These are phyloP conservation scores for Thelonectria rubi DNA, from an alignment of 2,329 filamentous ascomycete genomes.

Conservation along the genomic window DNA sequence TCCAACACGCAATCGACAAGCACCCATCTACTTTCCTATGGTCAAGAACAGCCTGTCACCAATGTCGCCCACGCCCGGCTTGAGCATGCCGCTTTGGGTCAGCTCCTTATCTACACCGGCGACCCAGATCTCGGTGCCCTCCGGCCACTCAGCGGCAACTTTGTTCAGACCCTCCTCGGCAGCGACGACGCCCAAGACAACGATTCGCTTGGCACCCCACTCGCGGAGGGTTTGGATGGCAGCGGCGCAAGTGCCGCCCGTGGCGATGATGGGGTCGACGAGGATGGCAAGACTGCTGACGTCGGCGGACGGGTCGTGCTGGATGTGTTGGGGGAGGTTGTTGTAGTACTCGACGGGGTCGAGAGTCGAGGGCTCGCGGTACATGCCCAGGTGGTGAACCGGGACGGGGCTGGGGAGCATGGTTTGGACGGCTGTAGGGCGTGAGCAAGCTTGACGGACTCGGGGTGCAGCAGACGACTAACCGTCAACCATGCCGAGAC, in stretches of 20 bases:
- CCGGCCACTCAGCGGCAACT: constrained; percentile 81
- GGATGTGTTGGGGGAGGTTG: constrained; percentile 82
- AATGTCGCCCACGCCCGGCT: constrained; percentile 88
- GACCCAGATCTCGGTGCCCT: constrained; percentile 81
- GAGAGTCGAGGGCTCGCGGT: constrained; percentile 87
- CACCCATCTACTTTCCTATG: constrained; percentile 75
- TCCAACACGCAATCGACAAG: constrained; percentile 6
- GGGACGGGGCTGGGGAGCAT: constrained; percentile 83
- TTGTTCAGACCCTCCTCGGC: constrained; percentile 74
- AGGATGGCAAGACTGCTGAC: constrained; percentile 75
- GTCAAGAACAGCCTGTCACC: constrained; percentile 91
- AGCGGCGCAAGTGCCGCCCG: constrained; percentile 86
- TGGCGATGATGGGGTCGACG: constrained; percentile 92
- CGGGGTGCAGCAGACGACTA: constrained; percentile 29
- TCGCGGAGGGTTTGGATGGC: constrained; percentile 89
- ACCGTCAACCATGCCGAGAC: constrained; percentile 91
- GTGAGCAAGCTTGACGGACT: constrained; percentile 17
- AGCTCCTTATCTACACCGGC: constrained; percentile 80
- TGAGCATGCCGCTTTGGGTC: constrained; percentile 86
- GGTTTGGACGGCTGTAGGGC: constrained; percentile 72
- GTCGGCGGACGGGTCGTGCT: constrained; percentile 47
- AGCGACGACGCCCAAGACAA: constrained; percentile 80
- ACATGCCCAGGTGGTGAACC: constrained; percentile 93
- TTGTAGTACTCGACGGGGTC: constrained; percentile 98
- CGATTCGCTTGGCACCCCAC: constrained; percentile 86